Evolutionary conservation across 768 basidiomycete genomes (phyloP).

Genomic region (Rhodotorula kratochvilovae): DNA sequence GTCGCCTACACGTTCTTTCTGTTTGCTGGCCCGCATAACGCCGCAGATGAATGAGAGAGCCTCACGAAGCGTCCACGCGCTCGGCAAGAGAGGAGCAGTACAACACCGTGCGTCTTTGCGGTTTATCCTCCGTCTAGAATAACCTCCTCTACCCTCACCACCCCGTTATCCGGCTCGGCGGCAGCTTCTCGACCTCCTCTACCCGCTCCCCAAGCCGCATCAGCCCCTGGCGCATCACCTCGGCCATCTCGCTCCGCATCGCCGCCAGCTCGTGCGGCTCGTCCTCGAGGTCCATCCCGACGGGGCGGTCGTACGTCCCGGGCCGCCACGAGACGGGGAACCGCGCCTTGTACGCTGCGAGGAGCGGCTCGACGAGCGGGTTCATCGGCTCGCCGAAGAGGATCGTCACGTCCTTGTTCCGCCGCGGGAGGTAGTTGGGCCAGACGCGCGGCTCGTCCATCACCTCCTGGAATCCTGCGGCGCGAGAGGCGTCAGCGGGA

Average conservation of each 20-base stretch:
- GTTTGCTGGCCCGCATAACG: too few species aligned
- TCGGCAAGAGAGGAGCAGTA: not conserved
- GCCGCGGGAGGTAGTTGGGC: constrained; percentile 65
- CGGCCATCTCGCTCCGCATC: constrained; percentile 58
- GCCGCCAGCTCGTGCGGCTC: constrained; percentile 45
- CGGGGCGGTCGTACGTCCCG: constrained; percentile 41
- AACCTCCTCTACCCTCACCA: not conserved
- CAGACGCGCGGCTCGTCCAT: constrained; percentile 81
- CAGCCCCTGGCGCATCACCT: constrained; percentile 49
- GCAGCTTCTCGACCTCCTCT: constrained; percentile 25
- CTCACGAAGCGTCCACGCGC: too few species aligned
- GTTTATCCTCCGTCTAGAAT: too few species aligned
- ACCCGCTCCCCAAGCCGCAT: constrained; percentile 43
- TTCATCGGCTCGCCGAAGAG: constrained; percentile 74
- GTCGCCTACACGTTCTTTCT: too few species aligned
- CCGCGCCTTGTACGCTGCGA: constrained; percentile 36
- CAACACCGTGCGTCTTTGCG: not conserved
- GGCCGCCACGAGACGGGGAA: constrained; percentile 29
- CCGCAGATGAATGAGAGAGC: too few species aligned
- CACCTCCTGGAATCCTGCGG: constrained; percentile 69
- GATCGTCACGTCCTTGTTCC: constrained; percentile 62
- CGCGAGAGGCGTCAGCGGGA: not conserved
- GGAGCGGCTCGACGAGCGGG: constrained; percentile 47
- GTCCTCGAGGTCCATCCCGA: constrained; percentile 37
- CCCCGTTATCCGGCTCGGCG: constrained; percentile 6